These are phyloP conservation scores for Rhizoctonia solani DNA, from an alignment of 1,284 basidiomycete genomes.

Conservation along the genomic window DNA sequence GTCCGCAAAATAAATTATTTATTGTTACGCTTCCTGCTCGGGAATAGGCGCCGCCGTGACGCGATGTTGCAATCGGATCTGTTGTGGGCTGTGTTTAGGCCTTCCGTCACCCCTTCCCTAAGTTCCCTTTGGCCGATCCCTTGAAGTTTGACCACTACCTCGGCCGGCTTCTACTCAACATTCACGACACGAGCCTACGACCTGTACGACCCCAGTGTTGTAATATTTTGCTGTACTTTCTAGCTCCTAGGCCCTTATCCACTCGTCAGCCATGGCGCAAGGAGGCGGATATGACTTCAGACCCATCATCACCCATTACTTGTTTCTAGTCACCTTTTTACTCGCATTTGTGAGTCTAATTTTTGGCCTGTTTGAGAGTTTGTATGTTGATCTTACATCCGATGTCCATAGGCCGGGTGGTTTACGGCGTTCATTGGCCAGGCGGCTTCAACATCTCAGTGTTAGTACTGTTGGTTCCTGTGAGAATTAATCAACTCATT, in stretches of 20 bases:
- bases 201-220: not conserved
- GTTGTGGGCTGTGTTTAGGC: not conserved
- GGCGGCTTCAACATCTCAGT: conserved; percentile 63
- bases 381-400: conserved; percentile 33
- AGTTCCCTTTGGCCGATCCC: not conserved
- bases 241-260: not conserved
- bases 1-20: not conserved
- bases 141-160: not conserved
- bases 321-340: conserved; percentile 71
- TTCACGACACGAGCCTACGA: conserved; percentile 19
- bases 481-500: too few relatives aligned
- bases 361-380: too few relatives aligned
- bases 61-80: not conserved
- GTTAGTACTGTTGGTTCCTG: conserved; percentile 50
- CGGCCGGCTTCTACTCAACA: not conserved
- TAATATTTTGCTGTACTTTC: too few relatives aligned
- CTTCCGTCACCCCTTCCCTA: not conserved
- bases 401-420: conserved; percentile 73
- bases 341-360: conserved; percentile 76
- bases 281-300: conserved; percentile 39
- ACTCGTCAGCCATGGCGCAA: conserved; percentile 35
- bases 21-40: too few relatives aligned
- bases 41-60: conserved; percentile 3
- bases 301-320: conserved; percentile 51
- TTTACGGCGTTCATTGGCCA: conserved; percentile 90